Conservation (phyloP, 345 rosid genomes). For the Tarenaya hassleriana region DNA sequence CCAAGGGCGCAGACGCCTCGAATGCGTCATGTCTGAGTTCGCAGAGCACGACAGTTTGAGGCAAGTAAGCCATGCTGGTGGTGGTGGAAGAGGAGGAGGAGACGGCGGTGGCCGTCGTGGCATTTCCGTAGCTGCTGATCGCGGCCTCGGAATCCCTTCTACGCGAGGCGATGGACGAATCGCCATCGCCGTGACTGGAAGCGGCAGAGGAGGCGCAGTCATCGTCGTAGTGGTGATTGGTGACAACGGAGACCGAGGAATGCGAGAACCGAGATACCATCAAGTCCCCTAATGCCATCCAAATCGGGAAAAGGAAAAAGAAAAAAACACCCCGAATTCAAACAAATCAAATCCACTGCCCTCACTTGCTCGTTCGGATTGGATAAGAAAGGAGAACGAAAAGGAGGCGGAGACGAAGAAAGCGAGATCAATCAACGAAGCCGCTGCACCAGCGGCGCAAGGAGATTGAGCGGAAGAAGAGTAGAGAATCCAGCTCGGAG, state of each 20-base stretch:
- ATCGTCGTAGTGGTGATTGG: slow-evolving; percentile 46
- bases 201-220: slow-evolving; percentile 27
- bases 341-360: slow-evolving; percentile 16
- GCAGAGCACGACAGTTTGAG: slow-evolving; percentile 57
- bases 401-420: slow-evolving; percentile 12
- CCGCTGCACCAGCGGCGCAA: slow-evolving; percentile 87
- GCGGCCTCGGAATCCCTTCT: slow-evolving; percentile 51
- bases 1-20: slow-evolving; percentile 47
- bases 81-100: too few relatives aligned
- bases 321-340: background rate
- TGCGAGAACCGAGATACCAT: slow-evolving; percentile 78
- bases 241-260: slow-evolving; percentile 45
- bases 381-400: slow-evolving; percentile 13
- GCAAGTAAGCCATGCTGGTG: slow-evolving; percentile 62
- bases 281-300: slow-evolving; percentile 89
- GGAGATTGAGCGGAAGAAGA: slow-evolving; percentile 46
- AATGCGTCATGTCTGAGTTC: slow-evolving; percentile 71
- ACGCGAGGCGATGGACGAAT: slow-evolving; percentile 28
- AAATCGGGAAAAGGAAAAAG: slow-evolving; percentile 32
- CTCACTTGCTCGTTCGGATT: slow-evolving; percentile 19
- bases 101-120: slow-evolving; percentile 26
- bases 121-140: slow-evolving; percentile 45
- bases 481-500: slow-evolving; percentile 68
- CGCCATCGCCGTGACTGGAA: slow-evolving; percentile 29
- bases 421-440: slow-evolving; percentile 52